Conservation (phyloP, 2,329 filamentous ascomycete genomes). For the Penicillium brevicompactum region DNA sequence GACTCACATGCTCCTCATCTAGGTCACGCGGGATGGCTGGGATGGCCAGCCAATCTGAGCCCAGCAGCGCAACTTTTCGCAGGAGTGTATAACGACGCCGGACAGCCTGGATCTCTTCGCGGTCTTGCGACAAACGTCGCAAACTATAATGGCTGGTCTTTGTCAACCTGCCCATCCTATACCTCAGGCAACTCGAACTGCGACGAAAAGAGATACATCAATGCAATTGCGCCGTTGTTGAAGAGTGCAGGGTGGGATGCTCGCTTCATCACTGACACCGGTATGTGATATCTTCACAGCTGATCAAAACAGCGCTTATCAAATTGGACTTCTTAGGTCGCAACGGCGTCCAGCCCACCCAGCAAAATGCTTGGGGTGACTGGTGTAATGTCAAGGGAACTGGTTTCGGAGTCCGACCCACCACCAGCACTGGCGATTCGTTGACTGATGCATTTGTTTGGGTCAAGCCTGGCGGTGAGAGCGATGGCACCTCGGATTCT, state of each 20-base stretch:
- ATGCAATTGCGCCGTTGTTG: conserved; percentile 54
- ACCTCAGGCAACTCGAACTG: conserved; percentile 52
- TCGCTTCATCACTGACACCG: conserved; percentile 59
- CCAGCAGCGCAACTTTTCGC: conserved; percentile 54
- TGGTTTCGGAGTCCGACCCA: conserved; percentile 67
- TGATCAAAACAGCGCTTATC: not conserved
- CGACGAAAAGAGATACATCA: conserved; percentile 57
- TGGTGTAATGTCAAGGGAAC: conserved; percentile 69
- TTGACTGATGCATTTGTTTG: conserved; percentile 69
- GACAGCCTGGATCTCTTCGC: conserved; percentile 50
- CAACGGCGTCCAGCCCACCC: conserved; percentile 63
- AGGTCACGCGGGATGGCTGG: conserved; percentile 64
- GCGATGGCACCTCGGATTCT: conserved; percentile 54
- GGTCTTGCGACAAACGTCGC: conserved; percentile 60
- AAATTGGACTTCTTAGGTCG: conserved; percentile 46
- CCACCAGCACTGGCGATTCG: conserved; percentile 60
- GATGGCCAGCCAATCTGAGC: conserved; percentile 62
- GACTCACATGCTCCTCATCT: not conserved
- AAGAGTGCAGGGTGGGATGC: conserved; percentile 51
- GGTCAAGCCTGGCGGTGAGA: conserved; percentile 67
- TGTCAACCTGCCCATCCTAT: conserved; percentile 48
- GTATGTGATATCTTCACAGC: conserved; percentile 33
- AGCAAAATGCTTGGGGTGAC: conserved; percentile 61
- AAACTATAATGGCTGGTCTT: conserved; percentile 60
- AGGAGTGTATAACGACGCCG: conserved; percentile 50